These are phyloP conservation scores for Sapria himalayana DNA, from an alignment of 345 rosid species.

Conservation along the genomic window DNA sequence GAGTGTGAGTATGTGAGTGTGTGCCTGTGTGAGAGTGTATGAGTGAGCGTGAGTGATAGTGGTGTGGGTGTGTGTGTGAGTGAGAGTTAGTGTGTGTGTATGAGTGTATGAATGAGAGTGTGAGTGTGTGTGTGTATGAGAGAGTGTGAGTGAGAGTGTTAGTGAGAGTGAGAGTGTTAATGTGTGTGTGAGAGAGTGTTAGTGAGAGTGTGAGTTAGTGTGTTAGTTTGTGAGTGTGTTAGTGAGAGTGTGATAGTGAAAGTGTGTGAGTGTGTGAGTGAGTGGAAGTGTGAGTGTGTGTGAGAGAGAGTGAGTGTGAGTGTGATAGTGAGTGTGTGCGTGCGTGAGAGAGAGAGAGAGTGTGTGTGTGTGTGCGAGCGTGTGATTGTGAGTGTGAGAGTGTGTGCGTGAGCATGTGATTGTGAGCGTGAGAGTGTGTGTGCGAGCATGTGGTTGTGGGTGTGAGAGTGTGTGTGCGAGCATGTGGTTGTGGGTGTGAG, in stretches of 20 bases:
- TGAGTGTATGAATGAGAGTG: too few relatives aligned
- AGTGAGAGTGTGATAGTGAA: neutral
- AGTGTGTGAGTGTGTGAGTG: too few relatives aligned
- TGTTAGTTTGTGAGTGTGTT: neutral
- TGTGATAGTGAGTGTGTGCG: neutral
- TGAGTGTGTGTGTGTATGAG: neutral
- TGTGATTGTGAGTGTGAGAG: neutral
- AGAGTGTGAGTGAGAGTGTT: neutral
- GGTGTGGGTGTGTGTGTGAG: neutral
- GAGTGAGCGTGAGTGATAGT: neutral
- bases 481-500: neutral
- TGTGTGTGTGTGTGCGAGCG: neutral
- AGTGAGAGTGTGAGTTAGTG: too few relatives aligned
- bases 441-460: neutral
- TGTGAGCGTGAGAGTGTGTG: neutral
- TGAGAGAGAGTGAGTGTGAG: neutral
- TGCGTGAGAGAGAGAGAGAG: too few relatives aligned
- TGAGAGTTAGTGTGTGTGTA: neutral
- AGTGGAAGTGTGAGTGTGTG: too few relatives aligned
- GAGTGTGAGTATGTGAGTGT: neutral
- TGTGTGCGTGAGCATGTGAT: neutral
- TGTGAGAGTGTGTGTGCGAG: neutral
- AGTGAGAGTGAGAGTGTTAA: neutral
- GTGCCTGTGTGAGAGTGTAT: neutral
- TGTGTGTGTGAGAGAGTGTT: too few relatives aligned